Percentiles rank a stretch among this genome's conserved stretches.
Evolutionary conservation across 805 yeast genomes (phyloP).

Genomic region (Candida nitratophila): DNA sequence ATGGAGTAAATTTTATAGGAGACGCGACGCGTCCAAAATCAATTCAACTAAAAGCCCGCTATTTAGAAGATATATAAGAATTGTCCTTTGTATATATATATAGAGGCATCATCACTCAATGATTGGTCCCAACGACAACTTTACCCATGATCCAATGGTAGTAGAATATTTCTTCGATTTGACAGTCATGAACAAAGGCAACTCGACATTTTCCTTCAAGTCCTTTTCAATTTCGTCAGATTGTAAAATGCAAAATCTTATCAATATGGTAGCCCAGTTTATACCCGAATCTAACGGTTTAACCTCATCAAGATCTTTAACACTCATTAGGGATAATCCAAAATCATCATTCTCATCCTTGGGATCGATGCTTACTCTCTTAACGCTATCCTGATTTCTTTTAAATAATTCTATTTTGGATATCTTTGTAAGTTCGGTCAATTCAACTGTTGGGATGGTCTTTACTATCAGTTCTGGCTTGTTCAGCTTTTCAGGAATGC

Average conservation of each 20-base stretch:
- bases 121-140: background rate
- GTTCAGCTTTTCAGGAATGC: constrained; percentile 3
- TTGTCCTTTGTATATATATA: too few relatives aligned
- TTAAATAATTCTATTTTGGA: constrained; percentile 25
- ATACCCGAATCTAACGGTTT: constrained; percentile 15
- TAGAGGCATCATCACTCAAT: background rate
- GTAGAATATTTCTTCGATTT: background rate
- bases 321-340: constrained; percentile 2
- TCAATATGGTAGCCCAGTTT: constrained; percentile 24
- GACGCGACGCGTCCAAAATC: too few relatives aligned
- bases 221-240: background rate
- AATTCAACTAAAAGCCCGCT: too few relatives aligned
- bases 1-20: too few relatives aligned
- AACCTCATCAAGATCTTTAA: constrained; percentile 8
- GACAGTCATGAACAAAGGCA: constrained; percentile 17
- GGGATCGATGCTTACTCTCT: constrained; percentile 1
- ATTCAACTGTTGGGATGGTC: constrained; percentile 23
- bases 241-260: constrained; percentile 7
- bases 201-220: background rate
- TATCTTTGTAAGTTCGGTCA: constrained; percentile 18
- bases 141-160: background rate
- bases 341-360: background rate
- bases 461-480: constrained; percentile 10
- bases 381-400: constrained; percentile 8
- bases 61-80: too few relatives aligned